Evolutionary conservation across 2,329 filamentous ascomycete species (phyloP).

Genomic region (Fusarium bactridioides): DNA sequence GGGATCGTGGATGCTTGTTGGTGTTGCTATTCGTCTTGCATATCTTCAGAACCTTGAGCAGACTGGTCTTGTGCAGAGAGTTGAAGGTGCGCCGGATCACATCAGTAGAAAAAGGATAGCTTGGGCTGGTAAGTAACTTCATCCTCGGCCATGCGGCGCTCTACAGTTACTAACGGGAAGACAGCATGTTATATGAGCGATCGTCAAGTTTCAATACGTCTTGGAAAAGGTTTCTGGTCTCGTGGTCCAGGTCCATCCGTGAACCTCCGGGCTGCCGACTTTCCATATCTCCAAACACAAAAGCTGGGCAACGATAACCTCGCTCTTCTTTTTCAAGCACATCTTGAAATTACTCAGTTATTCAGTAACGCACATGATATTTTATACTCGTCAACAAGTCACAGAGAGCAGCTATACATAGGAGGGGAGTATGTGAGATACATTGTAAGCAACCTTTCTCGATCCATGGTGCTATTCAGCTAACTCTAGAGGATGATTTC

Average conservation of each 20-base stretch:
- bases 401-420: slow-evolving; percentile 73
- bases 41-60: slow-evolving; percentile 76
- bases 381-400: slow-evolving; percentile 74
- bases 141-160: neutral
- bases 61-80: slow-evolving; percentile 70
- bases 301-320: slow-evolving; percentile 70
- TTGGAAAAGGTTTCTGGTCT: slow-evolving; percentile 78
- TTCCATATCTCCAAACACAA: slow-evolving; percentile 69
- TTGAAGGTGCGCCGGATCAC: slow-evolving; percentile 64
- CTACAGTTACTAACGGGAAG: neutral
- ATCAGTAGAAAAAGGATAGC: slow-evolving; percentile 71
- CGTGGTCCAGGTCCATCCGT: slow-evolving; percentile 73
- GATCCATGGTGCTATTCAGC: neutral
- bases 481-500: slow-evolving; percentile 65
- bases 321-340: slow-evolving; percentile 74
- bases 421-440: slow-evolving; percentile 78
- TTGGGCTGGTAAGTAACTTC: slow-evolving; percentile 62
- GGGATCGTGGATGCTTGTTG: slow-evolving; percentile 80
- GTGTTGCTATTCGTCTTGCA: slow-evolving; percentile 72
- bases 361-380: slow-evolving; percentile 80
- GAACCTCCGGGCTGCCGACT: slow-evolving; percentile 70
- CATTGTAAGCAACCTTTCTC: slow-evolving; percentile 50
- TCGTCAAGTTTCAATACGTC: slow-evolving; percentile 72
- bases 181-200: slow-evolving; percentile 71
- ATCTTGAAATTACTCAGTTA: slow-evolving; percentile 74